phyloP scores from a whole-genome alignment of 176 grass and related monocot species.

The Calamus simplicifolius region DNA sequence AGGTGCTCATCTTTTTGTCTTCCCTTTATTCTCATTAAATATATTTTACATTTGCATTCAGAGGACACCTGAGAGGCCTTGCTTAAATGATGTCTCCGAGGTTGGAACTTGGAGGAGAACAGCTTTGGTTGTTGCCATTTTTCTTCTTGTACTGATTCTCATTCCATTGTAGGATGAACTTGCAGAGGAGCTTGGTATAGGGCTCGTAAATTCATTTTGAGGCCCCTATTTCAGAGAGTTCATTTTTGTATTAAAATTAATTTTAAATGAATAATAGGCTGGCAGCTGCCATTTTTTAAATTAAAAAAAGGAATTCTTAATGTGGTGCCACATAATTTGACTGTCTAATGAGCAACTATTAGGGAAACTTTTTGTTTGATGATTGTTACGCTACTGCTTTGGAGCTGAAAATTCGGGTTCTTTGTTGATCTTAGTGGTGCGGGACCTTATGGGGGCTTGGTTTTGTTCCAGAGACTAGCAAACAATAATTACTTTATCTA shows the following conservation, averaged over 20 bases:
- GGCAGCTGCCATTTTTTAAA: no score
- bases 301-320: no score
- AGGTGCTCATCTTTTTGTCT: not conserved
- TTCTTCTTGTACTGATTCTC: slow-evolving; percentile 73
- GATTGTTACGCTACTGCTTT: no score
- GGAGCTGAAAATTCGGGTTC: no score
- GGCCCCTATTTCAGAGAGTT: slow-evolving; percentile 18
- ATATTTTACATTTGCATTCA: slow-evolving; percentile 23
- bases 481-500: no score
- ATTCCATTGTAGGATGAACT: slow-evolving; percentile 91
- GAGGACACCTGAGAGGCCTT: slow-evolving; percentile 79
- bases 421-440: no score
- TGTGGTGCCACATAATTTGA: no score
- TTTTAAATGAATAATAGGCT: not conserved
- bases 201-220: slow-evolving; percentile 69
- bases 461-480: no score
- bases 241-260: slow-evolving; percentile 34
- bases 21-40: not conserved
- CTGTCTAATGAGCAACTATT: no score
- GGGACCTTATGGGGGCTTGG: no score
- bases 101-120: slow-evolving; percentile 81
- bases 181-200: slow-evolving; percentile 87
- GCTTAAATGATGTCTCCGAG: slow-evolving; percentile 89
- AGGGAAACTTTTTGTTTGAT: no score
- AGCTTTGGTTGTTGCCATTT: slow-evolving; percentile 40